phyloP scores from a whole-genome alignment of 1,139 yeast species.

The Zygoascus meyerae region DNA sequence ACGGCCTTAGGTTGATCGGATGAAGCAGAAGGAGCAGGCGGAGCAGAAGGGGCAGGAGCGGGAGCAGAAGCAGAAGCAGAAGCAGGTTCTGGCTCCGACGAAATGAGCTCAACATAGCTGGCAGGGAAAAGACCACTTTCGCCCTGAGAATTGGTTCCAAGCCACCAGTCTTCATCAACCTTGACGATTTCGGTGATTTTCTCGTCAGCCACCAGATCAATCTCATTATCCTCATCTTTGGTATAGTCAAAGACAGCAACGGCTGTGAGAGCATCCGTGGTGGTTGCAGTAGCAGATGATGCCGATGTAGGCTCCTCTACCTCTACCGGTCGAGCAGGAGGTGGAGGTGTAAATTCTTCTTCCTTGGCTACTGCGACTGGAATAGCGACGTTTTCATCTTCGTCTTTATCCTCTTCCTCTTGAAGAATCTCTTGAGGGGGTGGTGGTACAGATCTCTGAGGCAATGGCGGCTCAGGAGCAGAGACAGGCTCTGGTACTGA shows the following conservation, averaged over 20 bases:
- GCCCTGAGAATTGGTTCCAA: constrained; percentile 59
- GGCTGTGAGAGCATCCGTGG: constrained; percentile 34
- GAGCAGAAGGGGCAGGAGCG: constrained; percentile 26
- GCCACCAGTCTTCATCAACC: constrained; percentile 81
- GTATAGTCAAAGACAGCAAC: constrained; percentile 57
- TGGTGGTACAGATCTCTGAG: constrained; percentile 4
- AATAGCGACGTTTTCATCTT: constrained; percentile 14
- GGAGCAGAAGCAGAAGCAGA: constrained; percentile 22
- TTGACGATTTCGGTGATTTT: constrained; percentile 57
- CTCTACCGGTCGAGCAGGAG: constrained; percentile 13
- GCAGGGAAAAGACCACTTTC: constrained; percentile 84
- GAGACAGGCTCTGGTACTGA: constrained; percentile 14
- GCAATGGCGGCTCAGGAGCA: constrained; percentile 8
- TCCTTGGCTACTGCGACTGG: constrained; percentile 15
- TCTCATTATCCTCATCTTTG: constrained; percentile 72
- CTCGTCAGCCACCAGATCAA: constrained; percentile 62
- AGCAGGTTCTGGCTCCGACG: constrained; percentile 22
- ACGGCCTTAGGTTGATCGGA: constrained; percentile 50
- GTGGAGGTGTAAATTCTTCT: constrained; percentile 17
- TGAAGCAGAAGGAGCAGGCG: constrained; percentile 22
- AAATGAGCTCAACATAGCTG: constrained; percentile 59
- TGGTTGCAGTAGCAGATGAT: constrained; percentile 14
- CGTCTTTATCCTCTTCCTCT: constrained; percentile 16
- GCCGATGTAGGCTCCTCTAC: constrained; percentile 15
- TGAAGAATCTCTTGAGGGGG: constrained; percentile 13